Evolutionary conservation across 805 yeast genomes (phyloP).

Genomic region (Lipomyces spencermartinsiae): DNA sequence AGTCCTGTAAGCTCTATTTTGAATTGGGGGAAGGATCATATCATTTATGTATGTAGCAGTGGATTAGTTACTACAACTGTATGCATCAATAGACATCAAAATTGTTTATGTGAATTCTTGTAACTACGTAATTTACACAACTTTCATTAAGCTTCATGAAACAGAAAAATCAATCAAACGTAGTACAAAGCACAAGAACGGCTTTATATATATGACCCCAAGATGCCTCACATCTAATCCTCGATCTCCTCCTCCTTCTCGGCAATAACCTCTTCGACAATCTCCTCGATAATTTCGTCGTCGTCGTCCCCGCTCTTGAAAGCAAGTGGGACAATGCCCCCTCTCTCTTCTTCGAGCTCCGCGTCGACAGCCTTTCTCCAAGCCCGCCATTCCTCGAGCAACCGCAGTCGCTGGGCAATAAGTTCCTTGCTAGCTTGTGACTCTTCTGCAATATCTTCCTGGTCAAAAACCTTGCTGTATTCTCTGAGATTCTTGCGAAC

Average conservation of each 20-base stretch:
- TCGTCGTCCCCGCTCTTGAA: conserved; percentile 49
- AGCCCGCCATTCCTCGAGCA: conserved; percentile 82
- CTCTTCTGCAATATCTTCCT: conserved; percentile 94
- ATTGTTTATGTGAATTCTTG: not conserved
- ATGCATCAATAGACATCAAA: not conserved
- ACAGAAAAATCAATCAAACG: not conserved
- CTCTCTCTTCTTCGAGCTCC: conserved; percentile 54
- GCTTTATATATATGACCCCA: not conserved
- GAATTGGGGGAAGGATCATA: not conserved
- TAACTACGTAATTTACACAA: not conserved
- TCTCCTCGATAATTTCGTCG: conserved; percentile 74
- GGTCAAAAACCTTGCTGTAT: conserved; percentile 92
- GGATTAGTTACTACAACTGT: not conserved
- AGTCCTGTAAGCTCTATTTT: not conserved
- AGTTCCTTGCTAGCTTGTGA: conserved; percentile 89
- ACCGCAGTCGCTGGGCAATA: conserved; percentile 79
- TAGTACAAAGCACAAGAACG: not conserved
- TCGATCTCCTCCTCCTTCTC: conserved; percentile 54
- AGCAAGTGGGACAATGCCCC: conserved; percentile 50
- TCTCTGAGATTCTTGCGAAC: conserved; percentile 88
- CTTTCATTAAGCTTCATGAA: conserved; percentile 1
- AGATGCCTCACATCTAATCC: conserved; percentile 5
- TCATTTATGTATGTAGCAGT: not conserved
- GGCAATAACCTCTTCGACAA: conserved; percentile 62
- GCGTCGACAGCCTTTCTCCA: conserved; percentile 68